Evolutionary conservation across 1,284 basidiomycete species (phyloP).

Genomic region (Rhodotorula sp.): DNA sequence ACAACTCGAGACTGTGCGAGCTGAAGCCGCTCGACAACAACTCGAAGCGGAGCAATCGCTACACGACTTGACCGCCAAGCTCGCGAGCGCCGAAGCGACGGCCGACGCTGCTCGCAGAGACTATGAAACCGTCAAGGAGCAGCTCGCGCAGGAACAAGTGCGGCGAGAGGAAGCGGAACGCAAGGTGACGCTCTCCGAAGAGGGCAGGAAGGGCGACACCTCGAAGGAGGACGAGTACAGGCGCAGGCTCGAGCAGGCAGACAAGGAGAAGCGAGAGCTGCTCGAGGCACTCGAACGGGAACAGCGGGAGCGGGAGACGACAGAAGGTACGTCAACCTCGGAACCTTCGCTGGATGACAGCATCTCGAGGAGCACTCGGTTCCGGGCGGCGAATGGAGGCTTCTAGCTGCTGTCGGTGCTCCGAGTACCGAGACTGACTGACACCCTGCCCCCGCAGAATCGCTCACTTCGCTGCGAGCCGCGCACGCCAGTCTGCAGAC

Average conservation of each 20-base stretch:
- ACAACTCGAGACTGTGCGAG: constrained; percentile 24
- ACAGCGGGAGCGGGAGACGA: constrained; percentile 52
- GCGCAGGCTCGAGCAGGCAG: constrained; percentile 68
- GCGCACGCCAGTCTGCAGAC: constrained; percentile 28
- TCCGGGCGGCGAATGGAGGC: background rate
- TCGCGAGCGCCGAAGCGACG: constrained; percentile 10
- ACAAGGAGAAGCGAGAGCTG: constrained; percentile 75
- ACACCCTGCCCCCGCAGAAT: constrained; percentile 58
- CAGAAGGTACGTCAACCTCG: constrained; percentile 2
- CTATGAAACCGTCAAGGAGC: constrained; percentile 57
- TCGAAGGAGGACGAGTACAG: constrained; percentile 62
- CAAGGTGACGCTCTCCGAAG: constrained; percentile 68
- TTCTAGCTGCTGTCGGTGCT: background rate
- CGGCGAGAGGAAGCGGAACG: constrained; percentile 75
- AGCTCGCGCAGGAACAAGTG: constrained; percentile 61
- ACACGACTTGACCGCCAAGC: constrained; percentile 31
- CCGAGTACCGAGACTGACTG: background rate
- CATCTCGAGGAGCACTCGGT: background rate
- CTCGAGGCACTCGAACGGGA: constrained; percentile 71
- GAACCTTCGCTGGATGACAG: background rate
- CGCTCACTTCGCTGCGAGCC: constrained; percentile 44
- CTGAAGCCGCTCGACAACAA: constrained; percentile 23
- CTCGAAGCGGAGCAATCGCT: constrained; percentile 35
- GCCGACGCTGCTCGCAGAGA: constrained; percentile 37
- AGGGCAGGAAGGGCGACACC: constrained; percentile 59